Conservation (phyloP, 1,139 yeast species). For the Candida sanyaensis region DNA sequence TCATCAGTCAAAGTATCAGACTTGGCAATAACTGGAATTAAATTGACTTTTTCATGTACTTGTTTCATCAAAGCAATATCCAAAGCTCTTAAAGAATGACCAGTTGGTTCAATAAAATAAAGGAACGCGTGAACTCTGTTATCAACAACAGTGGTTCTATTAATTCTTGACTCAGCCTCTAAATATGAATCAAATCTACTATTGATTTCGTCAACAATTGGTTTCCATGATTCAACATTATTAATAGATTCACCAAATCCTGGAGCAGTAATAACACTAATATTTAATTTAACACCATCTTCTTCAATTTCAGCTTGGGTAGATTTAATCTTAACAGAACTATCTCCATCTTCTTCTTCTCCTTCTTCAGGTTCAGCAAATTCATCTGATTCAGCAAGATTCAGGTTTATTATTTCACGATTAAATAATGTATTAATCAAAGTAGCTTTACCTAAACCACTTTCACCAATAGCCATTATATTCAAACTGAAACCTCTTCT, state of each 20-base stretch:
- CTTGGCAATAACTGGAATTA: slow-evolving; percentile 94
- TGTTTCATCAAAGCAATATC: slow-evolving; percentile 89
- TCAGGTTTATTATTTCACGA: slow-evolving; percentile 55
- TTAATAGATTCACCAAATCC: slow-evolving; percentile 94
- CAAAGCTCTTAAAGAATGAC: slow-evolving; percentile 86
- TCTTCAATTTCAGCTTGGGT: slow-evolving; percentile 81
- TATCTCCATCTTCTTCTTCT: slow-evolving; percentile 28
- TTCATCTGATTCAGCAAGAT: slow-evolving; percentile 17
- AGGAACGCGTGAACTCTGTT: slow-evolving; percentile 84
- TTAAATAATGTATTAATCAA: slow-evolving; percentile 90
- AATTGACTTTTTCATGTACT: slow-evolving; percentile 87
- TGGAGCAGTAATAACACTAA: slow-evolving; percentile 87
- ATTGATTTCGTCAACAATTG: slow-evolving; percentile 89
- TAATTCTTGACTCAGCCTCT: slow-evolving; percentile 87
- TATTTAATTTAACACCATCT: slow-evolving; percentile 84
- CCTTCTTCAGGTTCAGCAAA: slow-evolving; percentile 17
- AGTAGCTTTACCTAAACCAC: slow-evolving; percentile 94
- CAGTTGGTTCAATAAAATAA: slow-evolving; percentile 95
- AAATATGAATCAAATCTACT: slow-evolving; percentile 82
- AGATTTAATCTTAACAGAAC: slow-evolving; percentile 61
- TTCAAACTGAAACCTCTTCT: slow-evolving; percentile 94
- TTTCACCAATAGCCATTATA: slow-evolving; percentile 86
- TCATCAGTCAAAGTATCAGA: slow-evolving; percentile 91
- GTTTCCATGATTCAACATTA: slow-evolving; percentile 88
- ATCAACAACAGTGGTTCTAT: slow-evolving; percentile 72